phyloP scores from a whole-genome alignment of 495 filamentous ascomycete genomes.

The Neurospora sp. region DNA sequence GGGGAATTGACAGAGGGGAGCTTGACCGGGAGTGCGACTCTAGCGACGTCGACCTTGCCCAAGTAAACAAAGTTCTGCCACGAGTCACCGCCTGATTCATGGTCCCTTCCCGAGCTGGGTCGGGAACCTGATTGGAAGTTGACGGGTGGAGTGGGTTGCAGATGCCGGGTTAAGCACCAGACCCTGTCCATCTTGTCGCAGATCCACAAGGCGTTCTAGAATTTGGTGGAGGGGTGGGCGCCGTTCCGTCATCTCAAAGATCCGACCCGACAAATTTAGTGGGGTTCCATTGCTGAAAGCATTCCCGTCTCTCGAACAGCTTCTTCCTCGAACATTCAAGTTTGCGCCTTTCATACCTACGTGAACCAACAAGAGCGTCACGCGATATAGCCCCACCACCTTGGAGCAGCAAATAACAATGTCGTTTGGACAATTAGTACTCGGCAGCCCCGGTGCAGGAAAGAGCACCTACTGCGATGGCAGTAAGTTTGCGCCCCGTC shows the following conservation, averaged over 20 bases:
- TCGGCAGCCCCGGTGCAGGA: slow-evolving; percentile 85
- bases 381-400: not conserved
- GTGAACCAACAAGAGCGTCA: not conserved
- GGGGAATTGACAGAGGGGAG: not conserved
- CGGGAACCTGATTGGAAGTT: not conserved
- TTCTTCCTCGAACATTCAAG: not conserved
- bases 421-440: slow-evolving; percentile 63
- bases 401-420: slow-evolving; percentile 16
- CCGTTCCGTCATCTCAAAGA: not conserved
- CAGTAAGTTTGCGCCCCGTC: slow-evolving; percentile 35
- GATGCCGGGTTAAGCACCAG: not conserved
- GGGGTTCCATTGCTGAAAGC: not conserved
- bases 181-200: not conserved
- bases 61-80: not conserved
- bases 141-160: not conserved
- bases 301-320: not conserved
- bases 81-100: not conserved
- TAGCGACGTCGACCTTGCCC: not conserved
- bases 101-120: not conserved
- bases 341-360: not conserved
- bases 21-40: not conserved
- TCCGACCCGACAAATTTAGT: not conserved
- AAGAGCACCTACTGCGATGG: slow-evolving; percentile 98
- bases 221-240: not conserved
- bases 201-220: not conserved